Evolutionary conservation across 768 basidiomycete genomes (phyloP).

Genomic region (Serendipita vermifera): DNA sequence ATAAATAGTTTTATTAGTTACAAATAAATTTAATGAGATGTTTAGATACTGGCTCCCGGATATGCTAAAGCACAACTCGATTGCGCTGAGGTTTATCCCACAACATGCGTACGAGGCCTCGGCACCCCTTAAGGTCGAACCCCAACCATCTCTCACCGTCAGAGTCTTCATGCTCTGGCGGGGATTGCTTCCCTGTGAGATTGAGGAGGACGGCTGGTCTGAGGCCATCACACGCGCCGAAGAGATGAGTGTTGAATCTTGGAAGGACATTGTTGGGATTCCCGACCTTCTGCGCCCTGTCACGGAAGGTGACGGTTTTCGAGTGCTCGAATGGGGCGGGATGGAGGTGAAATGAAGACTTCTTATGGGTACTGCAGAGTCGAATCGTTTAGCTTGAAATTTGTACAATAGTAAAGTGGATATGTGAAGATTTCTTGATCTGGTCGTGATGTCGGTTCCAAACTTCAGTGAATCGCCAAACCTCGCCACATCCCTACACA

Average conservation of each 20-base stretch:
- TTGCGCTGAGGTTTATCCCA: slow-evolving; percentile 35
- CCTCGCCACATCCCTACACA: too few species aligned
- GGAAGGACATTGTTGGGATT: slow-evolving; percentile 28
- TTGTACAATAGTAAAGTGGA: too few species aligned
- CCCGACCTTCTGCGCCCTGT: not conserved
- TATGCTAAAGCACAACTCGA: slow-evolving; percentile 27
- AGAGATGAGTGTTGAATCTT: slow-evolving; percentile 19
- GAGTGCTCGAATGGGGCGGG: slow-evolving; percentile 37
- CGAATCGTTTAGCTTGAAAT: too few species aligned
- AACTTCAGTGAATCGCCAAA: too few species aligned
- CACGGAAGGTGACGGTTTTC: slow-evolving; percentile 22
- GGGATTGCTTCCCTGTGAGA: slow-evolving; percentile 19
- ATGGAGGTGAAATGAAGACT: too few species aligned
- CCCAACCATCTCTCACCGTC: slow-evolving; percentile 31
- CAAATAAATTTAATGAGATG: not conserved
- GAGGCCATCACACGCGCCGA: slow-evolving; percentile 16
- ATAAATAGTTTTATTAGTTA: not conserved
- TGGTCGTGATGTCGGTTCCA: too few species aligned
- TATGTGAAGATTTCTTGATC: too few species aligned
- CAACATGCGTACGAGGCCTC: slow-evolving; percentile 32
- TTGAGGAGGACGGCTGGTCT: slow-evolving; percentile 22
- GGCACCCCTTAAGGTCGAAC: slow-evolving; percentile 28
- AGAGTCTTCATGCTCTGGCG: slow-evolving; percentile 39
- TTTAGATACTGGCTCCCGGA: slow-evolving; percentile 34
- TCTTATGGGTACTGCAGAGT: too few species aligned